Evolutionary conservation across 1,284 basidiomycete genomes (phyloP).

Genomic region (Athelia sp.): DNA sequence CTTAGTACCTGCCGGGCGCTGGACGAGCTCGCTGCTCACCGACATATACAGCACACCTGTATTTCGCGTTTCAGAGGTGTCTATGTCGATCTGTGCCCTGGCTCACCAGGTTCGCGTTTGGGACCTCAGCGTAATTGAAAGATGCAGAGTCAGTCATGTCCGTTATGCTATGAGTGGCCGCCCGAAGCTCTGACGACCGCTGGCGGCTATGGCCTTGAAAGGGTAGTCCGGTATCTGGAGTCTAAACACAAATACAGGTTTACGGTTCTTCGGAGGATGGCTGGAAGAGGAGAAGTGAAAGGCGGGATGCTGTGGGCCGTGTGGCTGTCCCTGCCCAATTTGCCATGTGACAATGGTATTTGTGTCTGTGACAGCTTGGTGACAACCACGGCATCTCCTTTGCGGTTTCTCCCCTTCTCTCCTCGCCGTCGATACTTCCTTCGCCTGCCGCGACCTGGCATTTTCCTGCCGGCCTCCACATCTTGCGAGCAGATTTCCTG

Average conservation of each 20-base stretch:
- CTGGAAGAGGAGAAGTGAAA: too few species aligned
- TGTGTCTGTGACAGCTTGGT: too few species aligned
- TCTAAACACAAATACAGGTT: neutral
- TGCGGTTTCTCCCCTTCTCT: too few species aligned
- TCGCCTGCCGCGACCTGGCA: too few species aligned
- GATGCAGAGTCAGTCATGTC: slow-evolving; percentile 4
- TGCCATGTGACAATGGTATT: too few species aligned
- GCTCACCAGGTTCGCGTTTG: slow-evolving; percentile 57
- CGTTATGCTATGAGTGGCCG: neutral
- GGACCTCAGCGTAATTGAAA: slow-evolving; percentile 47
- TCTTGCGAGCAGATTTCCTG: too few species aligned
- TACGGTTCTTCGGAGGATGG: too few species aligned
- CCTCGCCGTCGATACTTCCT: too few species aligned
- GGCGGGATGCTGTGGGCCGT: too few species aligned
- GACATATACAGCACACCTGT: slow-evolving; percentile 81
- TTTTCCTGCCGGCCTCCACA: too few species aligned
- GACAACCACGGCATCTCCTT: too few species aligned
- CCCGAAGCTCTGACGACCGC: neutral
- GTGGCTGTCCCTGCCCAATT: too few species aligned
- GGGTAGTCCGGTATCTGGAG: neutral
- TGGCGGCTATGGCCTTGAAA: neutral
- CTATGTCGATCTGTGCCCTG: neutral
- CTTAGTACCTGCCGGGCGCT: neutral
- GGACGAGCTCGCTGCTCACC: slow-evolving; percentile 33
- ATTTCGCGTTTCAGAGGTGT: slow-evolving; percentile 3